Base-by-base conservation (phyloP, 331 rosid species). In the Cydonia oblonga region DNA sequence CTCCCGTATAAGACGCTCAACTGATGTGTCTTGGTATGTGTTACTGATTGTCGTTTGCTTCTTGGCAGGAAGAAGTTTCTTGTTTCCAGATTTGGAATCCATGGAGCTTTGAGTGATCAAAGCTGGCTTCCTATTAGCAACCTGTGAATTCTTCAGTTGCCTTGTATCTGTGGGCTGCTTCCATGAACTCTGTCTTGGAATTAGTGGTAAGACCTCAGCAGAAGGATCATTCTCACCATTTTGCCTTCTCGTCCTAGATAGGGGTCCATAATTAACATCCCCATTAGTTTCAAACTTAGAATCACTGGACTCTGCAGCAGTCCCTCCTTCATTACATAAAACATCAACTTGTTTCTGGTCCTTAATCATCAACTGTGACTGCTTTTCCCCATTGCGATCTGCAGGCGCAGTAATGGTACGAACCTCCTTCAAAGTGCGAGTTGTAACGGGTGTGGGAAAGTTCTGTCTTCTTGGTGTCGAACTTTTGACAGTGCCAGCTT, bases 1-100 rank as follows among this genome's bases (percentile, higher is more conserved):
- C 89, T 95, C 97, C 71, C 99, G 87, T 83, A 95, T 91, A 61
- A 95, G 99, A 75, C 97, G 96, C 81, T 95, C 99, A 62, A 95
- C 96, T 1, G 99, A 95, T 1, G 97, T 81, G 81, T 95, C 97
- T 75, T 88, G 97, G 79, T 92, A 82, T 72, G 73, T 79, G 61
- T 74, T 73, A 78, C 84, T 84, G 25, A 62, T 78, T 72, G 90
- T 68, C 70, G 74, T 72, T 78, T 85, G 99, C 88, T 90, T 95
- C 87, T 95, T 95, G 79, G 79, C 81, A 64, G 93, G 79, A 81
- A 72, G 83, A 75, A 71, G 81, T 76, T 95, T 95, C 85, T 95
- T 95, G 83, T 79, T 95, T 35, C 84, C 91, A 76, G 75, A 64
- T 73, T 90, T 95, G 57, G 71, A 70, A 58, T 91, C 99, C 73